Conservation (phyloP, 345 rosid genomes). For the Populus davidiana region DNA sequence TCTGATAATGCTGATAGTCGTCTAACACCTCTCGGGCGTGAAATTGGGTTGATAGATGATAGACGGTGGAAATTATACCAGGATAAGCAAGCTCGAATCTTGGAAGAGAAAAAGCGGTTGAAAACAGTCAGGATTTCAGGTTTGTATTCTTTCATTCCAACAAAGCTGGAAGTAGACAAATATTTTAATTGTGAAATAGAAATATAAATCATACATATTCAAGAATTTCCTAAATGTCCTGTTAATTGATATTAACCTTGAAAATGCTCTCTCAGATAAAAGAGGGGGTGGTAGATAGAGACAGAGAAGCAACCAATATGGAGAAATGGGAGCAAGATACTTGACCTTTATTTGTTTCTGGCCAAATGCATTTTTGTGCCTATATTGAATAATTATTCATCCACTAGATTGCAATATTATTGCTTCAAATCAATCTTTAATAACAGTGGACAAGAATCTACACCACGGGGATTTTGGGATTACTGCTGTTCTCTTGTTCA, state of each 20-base stretch:
- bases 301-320: not conserved
- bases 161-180: not conserved
- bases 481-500: not conserved
- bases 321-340: not conserved
- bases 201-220: too few relatives aligned
- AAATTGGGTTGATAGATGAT: slow-evolving; percentile 86
- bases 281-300: not conserved
- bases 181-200: not conserved
- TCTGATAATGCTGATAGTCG: slow-evolving; percentile 97
- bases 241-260: not conserved
- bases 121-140: slow-evolving; percentile 85
- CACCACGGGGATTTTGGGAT: not conserved
- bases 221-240: not conserved
- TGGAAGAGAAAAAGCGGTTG: slow-evolving; percentile 75
- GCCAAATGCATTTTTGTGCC: not conserved
- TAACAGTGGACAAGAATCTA: not conserved
- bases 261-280: not conserved
- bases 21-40: slow-evolving; percentile 88
- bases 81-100: slow-evolving; percentile 76
- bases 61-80: slow-evolving; percentile 86
- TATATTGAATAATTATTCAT: not conserved
- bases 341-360: not conserved
- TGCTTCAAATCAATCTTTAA: not conserved
- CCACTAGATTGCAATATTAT: not conserved
- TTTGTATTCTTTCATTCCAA: slow-evolving; percentile 23